These are phyloP conservation scores for Kodamaea anthophila DNA, from an alignment of 1,139 yeast species.

Conservation along the genomic window DNA sequence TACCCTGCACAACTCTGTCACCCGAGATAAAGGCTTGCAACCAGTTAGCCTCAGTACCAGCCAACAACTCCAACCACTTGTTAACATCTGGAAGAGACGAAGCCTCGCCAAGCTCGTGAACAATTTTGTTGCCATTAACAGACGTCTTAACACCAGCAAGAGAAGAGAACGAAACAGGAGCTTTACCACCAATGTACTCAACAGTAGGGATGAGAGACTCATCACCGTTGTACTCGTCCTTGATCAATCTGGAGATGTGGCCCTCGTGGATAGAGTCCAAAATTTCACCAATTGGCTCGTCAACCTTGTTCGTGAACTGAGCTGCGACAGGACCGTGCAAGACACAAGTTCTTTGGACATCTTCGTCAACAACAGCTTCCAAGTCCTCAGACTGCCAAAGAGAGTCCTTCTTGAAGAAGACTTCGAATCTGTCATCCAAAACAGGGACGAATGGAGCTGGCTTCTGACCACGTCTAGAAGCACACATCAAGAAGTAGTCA, in stretches of 20 bases:
- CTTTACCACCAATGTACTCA: constrained; percentile 79
- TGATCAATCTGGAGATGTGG: constrained; percentile 64
- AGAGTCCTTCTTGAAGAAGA: constrained; percentile 96
- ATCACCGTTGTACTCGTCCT: constrained; percentile 68
- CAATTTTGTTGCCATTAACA: constrained; percentile 30
- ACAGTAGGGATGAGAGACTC: constrained; percentile 71
- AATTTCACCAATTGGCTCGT: constrained; percentile 89
- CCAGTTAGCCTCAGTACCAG: constrained; percentile 81
- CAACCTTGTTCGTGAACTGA: constrained; percentile 75
- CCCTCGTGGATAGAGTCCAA: constrained; percentile 87
- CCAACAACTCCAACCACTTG: constrained; percentile 75
- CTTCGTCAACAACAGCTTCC: constrained; percentile 93
- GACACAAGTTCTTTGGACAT: constrained; percentile 97
- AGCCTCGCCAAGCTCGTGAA: constrained; percentile 42
- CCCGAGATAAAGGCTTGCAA: constrained; percentile 83
- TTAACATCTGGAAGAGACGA: constrained; percentile 36
- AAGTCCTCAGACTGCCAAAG: constrained; percentile 98
- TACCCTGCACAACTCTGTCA: constrained; percentile 77
- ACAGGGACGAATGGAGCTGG: constrained; percentile 98
- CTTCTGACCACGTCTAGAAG: constrained; percentile 82
- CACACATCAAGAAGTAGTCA: constrained; percentile 82
- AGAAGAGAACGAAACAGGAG: constrained; percentile 27
- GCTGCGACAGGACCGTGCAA: constrained; percentile 99
- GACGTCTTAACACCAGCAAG: constrained; percentile 29
- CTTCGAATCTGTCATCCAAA: constrained; percentile 88